Conservation (phyloP, 495 filamentous ascomycete species). For the Astrothelium subdiscretum region DNA sequence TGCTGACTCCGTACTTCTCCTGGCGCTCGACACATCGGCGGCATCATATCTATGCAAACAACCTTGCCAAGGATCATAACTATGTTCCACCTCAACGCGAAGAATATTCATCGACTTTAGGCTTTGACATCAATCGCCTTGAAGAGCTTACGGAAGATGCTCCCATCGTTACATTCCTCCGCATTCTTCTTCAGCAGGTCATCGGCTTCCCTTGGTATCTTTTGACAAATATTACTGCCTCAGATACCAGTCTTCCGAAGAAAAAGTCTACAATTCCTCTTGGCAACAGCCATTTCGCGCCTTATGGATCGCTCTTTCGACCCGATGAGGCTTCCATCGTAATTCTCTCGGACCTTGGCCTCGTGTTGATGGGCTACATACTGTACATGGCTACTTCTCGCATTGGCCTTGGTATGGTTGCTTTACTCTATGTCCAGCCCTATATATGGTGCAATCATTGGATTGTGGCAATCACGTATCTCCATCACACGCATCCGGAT, state of each 20-base stretch:
- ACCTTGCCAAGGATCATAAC: constrained; percentile 11
- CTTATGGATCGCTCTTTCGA: neutral
- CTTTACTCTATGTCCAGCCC: neutral
- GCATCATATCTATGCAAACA: constrained; percentile 52
- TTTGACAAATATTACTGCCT: neutral
- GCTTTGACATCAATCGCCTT: neutral
- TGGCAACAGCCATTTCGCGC: neutral
- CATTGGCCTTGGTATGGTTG: neutral
- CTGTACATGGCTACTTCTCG: neutral
- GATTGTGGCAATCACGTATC: constrained; percentile 48
- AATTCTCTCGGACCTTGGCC: neutral
- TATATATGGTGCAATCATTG: neutral
- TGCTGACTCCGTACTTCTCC: constrained; percentile 81
- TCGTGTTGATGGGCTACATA: neutral
- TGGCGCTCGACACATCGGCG: constrained; percentile 91
- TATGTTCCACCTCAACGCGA: constrained; percentile 7
- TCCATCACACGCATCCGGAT: constrained; percentile 50
- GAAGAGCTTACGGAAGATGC: constrained; percentile 11
- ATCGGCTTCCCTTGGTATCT: constrained; percentile 5
- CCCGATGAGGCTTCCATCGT: neutral
- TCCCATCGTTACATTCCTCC: constrained; percentile 5
- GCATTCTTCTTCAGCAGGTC: constrained; percentile 8
- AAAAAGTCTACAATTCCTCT: neutral
- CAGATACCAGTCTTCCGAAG: constrained; percentile 1
- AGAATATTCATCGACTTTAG: constrained; percentile 1